Percentiles rank a stretch among this genome's conserved stretches.
Conservation (phyloP, 2,329 filamentous ascomycete species). For the Penicillium digitatum region DNA sequence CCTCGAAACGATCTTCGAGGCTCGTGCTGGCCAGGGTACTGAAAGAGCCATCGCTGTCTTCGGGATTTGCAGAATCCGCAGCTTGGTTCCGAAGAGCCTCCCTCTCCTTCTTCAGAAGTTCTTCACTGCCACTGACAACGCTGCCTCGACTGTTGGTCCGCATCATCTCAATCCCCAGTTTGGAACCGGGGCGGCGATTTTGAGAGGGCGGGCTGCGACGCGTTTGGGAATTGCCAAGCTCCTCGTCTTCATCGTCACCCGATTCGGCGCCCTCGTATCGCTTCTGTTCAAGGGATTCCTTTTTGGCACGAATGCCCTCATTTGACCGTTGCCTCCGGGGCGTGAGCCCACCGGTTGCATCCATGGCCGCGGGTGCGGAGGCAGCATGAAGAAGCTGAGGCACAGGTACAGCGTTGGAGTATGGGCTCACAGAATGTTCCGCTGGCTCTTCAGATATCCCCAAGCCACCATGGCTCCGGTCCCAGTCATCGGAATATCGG, state of each 20-base stretch:
- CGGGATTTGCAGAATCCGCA: slow-evolving; percentile 21
- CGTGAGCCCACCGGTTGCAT: slow-evolving; percentile 46
- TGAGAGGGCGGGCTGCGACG: slow-evolving; percentile 52
- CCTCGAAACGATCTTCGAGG: slow-evolving; percentile 33
- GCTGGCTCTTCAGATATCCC: slow-evolving; percentile 65
- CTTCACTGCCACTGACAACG: slow-evolving; percentile 50
- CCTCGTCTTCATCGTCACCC: slow-evolving; percentile 92
- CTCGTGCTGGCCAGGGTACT: slow-evolving; percentile 23
- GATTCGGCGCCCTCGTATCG: slow-evolving; percentile 74
- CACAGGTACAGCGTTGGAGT: slow-evolving; percentile 38
- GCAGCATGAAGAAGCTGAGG: slow-evolving; percentile 57
- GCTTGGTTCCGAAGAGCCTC: slow-evolving; percentile 30
- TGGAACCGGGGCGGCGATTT: slow-evolving; percentile 68
- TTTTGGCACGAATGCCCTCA: slow-evolving; percentile 70
- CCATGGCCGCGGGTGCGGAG: slow-evolving; percentile 62
- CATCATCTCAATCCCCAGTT: slow-evolving; percentile 96
- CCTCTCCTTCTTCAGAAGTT: slow-evolving; percentile 34
- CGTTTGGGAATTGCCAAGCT: slow-evolving; percentile 61
- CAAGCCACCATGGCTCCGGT: slow-evolving; percentile 61
- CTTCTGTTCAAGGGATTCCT: slow-evolving; percentile 69
- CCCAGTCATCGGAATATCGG: slow-evolving; percentile 74
- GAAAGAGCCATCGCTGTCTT: slow-evolving; percentile 23
- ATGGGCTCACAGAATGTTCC: slow-evolving; percentile 17
- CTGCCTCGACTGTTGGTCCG: slow-evolving; percentile 91
- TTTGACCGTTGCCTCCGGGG: slow-evolving; percentile 63